phyloP scores from a whole-genome alignment of 257 asterid species.

The Solanum gandarillasii region DNA sequence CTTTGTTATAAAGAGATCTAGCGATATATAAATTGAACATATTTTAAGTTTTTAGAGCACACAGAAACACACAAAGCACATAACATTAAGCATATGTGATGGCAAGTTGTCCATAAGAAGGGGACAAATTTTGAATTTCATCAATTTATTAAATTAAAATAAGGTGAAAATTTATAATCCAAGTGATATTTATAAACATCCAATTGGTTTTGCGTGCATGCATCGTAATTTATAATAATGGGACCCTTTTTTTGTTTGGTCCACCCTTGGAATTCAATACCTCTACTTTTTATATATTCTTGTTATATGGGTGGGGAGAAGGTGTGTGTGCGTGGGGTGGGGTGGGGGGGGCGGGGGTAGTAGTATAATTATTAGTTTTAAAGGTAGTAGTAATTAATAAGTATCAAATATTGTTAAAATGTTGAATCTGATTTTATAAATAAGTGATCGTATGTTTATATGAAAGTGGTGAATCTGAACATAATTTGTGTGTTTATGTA shows the following conservation, averaged over 20 bases:
- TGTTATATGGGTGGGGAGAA: neutral
- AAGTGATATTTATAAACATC: slow-evolving; percentile 26
- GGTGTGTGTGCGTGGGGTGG: neutral
- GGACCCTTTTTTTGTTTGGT: slow-evolving; percentile 15
- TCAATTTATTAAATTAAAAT: neutral
- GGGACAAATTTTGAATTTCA: slow-evolving; percentile 12
- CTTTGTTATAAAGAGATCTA: neutral
- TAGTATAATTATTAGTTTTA: neutral
- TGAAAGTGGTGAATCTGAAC: neutral
- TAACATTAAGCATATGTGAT: neutral
- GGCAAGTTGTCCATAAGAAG: slow-evolving; percentile 9
- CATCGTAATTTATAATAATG: slow-evolving; percentile 23
- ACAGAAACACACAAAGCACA: neutral
- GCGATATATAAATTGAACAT: neutral
- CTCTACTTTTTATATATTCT: neutral
- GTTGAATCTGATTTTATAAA: neutral
- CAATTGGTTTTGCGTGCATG: slow-evolving; percentile 34
- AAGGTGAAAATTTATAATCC: slow-evolving; percentile 10
- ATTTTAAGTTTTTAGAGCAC: neutral
- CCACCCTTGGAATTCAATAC: slow-evolving; percentile 31
- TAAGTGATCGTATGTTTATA: neutral
- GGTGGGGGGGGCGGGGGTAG: neutral
- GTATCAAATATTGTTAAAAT: neutral
- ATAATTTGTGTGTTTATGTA: neutral
- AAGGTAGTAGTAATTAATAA: neutral